A percentile compares a stretch with the other conserved stretches of the same genome.
Evolutionary conservation across 2,329 filamentous ascomycete genomes (phyloP).

Genomic region (Lecanicillium sp.): DNA sequence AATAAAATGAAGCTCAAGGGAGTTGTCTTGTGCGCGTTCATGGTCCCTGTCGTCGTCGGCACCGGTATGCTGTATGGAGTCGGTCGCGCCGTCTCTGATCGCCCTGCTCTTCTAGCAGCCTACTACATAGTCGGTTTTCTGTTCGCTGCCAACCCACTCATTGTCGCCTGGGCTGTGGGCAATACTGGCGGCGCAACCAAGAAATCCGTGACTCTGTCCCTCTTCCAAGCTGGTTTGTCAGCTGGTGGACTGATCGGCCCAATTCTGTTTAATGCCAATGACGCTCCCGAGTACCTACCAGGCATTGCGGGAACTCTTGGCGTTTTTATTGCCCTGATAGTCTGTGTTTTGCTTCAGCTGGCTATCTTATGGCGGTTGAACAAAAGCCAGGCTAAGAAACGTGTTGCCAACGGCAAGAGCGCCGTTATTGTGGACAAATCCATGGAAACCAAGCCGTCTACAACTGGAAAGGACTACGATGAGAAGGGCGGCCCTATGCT

Average conservation of each 20-base stretch:
- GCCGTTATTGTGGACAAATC: constrained; percentile 49
- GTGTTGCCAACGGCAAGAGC: constrained; percentile 51
- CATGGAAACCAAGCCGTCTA: constrained; percentile 32
- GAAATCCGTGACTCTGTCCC: constrained; percentile 53
- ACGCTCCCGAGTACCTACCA: constrained; percentile 49
- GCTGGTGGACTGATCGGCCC: constrained; percentile 61
- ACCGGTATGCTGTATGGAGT: constrained; percentile 48
- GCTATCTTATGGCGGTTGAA: constrained; percentile 47
- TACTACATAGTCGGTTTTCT: constrained; percentile 61
- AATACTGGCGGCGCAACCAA: constrained; percentile 63
- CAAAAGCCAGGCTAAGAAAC: constrained; percentile 41
- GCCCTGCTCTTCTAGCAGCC: constrained; percentile 43
- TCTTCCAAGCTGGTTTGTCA: constrained; percentile 54
- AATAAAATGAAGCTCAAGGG: constrained; percentile 49
- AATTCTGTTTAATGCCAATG: constrained; percentile 46
- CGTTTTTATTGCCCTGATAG: constrained; percentile 44
- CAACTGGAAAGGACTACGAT: constrained; percentile 19
- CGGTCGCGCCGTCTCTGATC: constrained; percentile 25
- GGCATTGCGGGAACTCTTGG: constrained; percentile 47
- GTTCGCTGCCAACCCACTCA: constrained; percentile 55
- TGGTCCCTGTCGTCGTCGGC: constrained; percentile 53
- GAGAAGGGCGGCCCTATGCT: constrained; percentile 12
- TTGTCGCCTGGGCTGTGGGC: constrained; percentile 59
- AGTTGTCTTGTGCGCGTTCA: constrained; percentile 39
- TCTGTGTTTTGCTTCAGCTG: constrained; percentile 42